A percentile compares a stretch with the other conserved stretches of the same genome.
Evolutionary conservation across 169 alveolate genomes (phyloP).

Genomic region (Cryptosporidium ryanae): DNA sequence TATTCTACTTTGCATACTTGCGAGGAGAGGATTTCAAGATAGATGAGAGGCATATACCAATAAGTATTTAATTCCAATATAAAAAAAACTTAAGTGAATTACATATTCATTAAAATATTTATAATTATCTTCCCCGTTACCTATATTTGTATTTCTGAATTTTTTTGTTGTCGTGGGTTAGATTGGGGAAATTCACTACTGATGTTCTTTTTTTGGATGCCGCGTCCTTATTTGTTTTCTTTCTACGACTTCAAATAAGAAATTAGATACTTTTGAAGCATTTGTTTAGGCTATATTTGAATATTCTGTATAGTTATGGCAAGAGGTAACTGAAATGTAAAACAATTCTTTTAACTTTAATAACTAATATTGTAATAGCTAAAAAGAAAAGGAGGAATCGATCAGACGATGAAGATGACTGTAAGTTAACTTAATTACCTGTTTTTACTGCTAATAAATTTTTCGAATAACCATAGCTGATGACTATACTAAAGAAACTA

Average conservation of each 20-base stretch:
- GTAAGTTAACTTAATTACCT: conserved; percentile 20
- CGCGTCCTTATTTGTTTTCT: no score
- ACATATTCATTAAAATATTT: not conserved
- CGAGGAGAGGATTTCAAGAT: conserved; percentile 45
- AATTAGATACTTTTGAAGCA: no score
- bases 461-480: conserved; percentile 18
- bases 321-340: no score
- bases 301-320: no score
- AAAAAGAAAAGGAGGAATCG: conserved; percentile 46
- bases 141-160: not conserved
- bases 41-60: conserved; percentile 14
- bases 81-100: no score
- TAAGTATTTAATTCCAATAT: not conserved
- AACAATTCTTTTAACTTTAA: not conserved
- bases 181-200: no score
- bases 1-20: conserved; percentile 52
- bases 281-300: no score
- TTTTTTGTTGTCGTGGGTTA: not conserved
- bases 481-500: conserved; percentile 34
- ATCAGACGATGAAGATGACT: conserved; percentile 66
- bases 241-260: no score
- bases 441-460: not conserved
- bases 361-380: not conserved
- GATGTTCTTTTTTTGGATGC: no score
- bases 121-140: not conserved